Base-by-base conservation (phyloP, 176 grass and related monocot genomes). In the maize (Zea mays) region DNA sequence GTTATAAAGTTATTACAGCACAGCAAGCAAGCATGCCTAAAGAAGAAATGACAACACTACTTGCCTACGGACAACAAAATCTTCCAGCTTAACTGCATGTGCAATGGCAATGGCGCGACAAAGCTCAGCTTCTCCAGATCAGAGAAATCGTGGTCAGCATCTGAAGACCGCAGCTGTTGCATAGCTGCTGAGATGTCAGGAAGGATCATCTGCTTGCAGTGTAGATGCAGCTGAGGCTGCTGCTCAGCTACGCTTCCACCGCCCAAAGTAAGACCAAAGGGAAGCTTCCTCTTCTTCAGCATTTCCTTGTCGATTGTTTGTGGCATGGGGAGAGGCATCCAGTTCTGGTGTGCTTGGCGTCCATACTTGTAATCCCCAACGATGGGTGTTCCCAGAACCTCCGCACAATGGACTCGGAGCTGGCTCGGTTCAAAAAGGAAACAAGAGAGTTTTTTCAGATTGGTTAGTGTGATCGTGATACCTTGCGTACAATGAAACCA, bases 361-460 rank as follows among this genome's bases (percentile, higher is more conserved):
- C 95, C 95, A 0, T 92, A 94, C 84, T 94, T 94, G 85, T 86
- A 73, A 68, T 98, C 95, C 34, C 89, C 95, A 11, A 90, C 83
- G 61, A 98, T 94, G 3, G 95, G 95, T 37, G 89, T 92, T 75
- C 87, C 75, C 17, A 98, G 81, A 72, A 90, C 83, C 62, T 94
- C 91, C 2, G 95, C 89, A 40, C 91, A 94, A 66, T 98, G 95
- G 40, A 98, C 89, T 65, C 95, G 83, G 33, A 98, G 87, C 96
- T 98, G 72, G 41, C 9, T 41, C 21, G 10, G 43, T 76, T 63
- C 63, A 58, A 80, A 69, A n/a, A 33, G n/a, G 55, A 27, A 27
- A 27, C 27, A 27, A 69, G 19, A 6, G 49, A 59, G 11, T 10
- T 47, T 62, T 67, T 43, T 27, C 27, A 44, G 44, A 59, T 35